These are phyloP conservation scores for Podospora pseudocomata DNA, from an alignment of 495 filamentous ascomycete species.

Conservation along the genomic window DNA sequence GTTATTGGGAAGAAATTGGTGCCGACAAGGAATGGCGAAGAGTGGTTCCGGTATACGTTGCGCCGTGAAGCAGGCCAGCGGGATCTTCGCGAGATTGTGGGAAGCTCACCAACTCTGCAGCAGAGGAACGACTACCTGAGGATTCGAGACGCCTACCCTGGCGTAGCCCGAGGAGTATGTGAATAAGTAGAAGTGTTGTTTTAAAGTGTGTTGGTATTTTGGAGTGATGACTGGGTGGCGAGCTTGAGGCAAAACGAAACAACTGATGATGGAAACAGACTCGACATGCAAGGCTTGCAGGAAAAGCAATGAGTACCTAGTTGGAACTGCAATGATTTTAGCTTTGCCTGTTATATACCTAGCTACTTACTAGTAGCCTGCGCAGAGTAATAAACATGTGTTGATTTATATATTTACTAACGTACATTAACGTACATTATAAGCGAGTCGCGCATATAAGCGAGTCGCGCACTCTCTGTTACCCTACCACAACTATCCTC, in stretches of 20 bases:
- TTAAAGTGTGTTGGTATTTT: neutral
- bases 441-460: too few species aligned
- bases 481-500: too few species aligned
- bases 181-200: neutral
- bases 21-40: neutral
- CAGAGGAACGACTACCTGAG: neutral
- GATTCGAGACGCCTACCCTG: neutral
- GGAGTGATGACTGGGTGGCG: neutral
- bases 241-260: neutral
- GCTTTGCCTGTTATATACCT: neutral
- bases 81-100: neutral
- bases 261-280: too few species aligned
- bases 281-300: neutral
- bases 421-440: too few species aligned
- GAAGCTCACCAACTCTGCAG: neutral
- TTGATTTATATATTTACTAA: neutral
- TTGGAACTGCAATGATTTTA: neutral
- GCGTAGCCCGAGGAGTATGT: neutral
- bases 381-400: neutral
- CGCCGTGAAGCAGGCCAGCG: neutral
- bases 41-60: neutral
- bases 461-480: too few species aligned
- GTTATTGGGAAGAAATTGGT: constrained; percentile 25
- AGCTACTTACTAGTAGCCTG: neutral
- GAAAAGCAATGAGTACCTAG: neutral